These are phyloP conservation scores for Coemansia erecta DNA, from an alignment of 192 early-diverging fungal genomes.

Conservation along the genomic window DNA sequence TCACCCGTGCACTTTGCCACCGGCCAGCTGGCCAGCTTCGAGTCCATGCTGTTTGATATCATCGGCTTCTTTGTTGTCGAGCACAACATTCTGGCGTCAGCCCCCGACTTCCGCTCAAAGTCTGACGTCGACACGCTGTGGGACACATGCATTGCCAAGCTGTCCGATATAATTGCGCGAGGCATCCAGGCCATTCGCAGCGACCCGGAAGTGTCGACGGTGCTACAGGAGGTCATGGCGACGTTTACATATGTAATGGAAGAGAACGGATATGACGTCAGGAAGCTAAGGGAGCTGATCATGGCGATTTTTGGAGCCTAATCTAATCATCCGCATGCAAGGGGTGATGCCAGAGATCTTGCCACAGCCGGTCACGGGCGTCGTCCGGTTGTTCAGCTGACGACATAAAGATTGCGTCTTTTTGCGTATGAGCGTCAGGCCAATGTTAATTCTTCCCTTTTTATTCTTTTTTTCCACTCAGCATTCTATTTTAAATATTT, in stretches of 20 bases:
- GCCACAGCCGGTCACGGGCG: no score
- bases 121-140: conserved; percentile 86
- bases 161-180: conserved; percentile 74
- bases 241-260: conserved; percentile 92
- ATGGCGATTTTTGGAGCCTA: conserved; percentile 43
- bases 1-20: conserved; percentile 64
- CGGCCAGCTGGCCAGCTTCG: conserved; percentile 60
- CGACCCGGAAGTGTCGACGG: conserved; percentile 72
- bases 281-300: conserved; percentile 55
- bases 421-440: neutral
- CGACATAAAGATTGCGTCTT: neutral
- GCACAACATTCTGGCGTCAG: conserved; percentile 80
- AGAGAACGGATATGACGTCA: conserved; percentile 43
- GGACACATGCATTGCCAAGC: conserved; percentile 78
- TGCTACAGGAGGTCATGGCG: conserved; percentile 73
- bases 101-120: conserved; percentile 85
- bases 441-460: neutral
- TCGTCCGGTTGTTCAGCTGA: no score
- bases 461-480: conserved; percentile 2
- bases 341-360: no score
- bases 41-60: conserved; percentile 78
- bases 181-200: conserved; percentile 75
- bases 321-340: neutral
- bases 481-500: neutral
- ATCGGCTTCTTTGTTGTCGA: conserved; percentile 98